A percentile compares a stretch with the other conserved stretches of the same genome.
Conservation (phyloP, 2,329 filamentous ascomycete species). For the Pseudocercospora crystallina region DNA sequence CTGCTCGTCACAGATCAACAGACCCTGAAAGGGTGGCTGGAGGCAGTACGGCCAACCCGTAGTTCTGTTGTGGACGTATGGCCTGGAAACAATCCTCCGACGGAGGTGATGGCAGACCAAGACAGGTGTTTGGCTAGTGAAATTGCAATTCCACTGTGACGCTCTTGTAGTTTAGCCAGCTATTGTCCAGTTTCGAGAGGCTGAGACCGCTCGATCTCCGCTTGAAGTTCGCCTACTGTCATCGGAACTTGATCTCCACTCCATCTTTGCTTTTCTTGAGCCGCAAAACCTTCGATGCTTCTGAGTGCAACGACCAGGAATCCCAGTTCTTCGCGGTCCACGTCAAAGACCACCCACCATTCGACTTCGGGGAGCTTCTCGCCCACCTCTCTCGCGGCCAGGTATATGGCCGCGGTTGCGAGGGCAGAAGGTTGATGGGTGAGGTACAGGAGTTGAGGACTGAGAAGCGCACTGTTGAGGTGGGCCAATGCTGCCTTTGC, state of each 20-base stretch:
- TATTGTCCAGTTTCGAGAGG: slow-evolving; percentile 9
- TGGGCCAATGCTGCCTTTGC: slow-evolving; percentile 69
- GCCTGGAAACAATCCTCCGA: no score
- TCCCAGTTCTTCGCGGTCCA: slow-evolving; percentile 88
- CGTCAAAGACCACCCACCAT: slow-evolving; percentile 99
- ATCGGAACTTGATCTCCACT: slow-evolving; percentile 55
- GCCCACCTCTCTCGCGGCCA: slow-evolving; percentile 74
- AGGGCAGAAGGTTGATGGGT: slow-evolving; percentile 87
- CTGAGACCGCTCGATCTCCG: slow-evolving; percentile 52
- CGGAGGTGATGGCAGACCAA: no score
- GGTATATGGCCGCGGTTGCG: slow-evolving; percentile 85
- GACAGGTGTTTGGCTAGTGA: no score
- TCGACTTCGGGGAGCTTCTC: slow-evolving; percentile 77
- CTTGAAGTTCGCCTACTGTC: slow-evolving; percentile 58
- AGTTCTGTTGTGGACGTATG: no score
- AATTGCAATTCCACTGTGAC: no score
- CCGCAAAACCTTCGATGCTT: slow-evolving; percentile 72
- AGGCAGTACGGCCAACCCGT: no score
- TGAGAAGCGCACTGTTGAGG: slow-evolving; percentile 82
- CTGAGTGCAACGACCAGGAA: slow-evolving; percentile 85
- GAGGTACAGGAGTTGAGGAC: slow-evolving; percentile 83
- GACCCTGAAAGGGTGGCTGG: no score
- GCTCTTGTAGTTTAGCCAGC: no score
- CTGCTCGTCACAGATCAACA: no score
- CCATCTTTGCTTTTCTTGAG: slow-evolving; percentile 59